Evolutionary conservation across 2,329 filamentous ascomycete genomes (phyloP).

Genomic region (Epichloe sylvatica): DNA sequence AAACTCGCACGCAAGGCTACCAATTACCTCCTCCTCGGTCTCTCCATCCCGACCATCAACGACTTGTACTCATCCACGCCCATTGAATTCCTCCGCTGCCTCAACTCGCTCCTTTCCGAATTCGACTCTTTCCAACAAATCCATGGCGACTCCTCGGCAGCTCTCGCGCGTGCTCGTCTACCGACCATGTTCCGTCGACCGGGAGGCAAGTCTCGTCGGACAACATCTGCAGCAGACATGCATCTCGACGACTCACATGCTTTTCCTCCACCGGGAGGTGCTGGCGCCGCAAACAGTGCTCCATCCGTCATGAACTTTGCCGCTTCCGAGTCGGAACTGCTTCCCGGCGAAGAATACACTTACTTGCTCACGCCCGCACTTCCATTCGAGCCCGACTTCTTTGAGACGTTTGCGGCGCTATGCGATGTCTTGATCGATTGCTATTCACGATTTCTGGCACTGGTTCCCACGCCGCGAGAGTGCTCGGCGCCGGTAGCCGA

Average conservation of each 20-base stretch:
- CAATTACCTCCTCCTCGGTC: slow-evolving; percentile 82
- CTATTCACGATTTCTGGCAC: slow-evolving; percentile 62
- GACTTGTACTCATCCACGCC: slow-evolving; percentile 73
- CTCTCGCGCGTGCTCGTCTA: slow-evolving; percentile 63
- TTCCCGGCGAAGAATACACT: slow-evolving; percentile 75
- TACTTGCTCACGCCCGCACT: slow-evolving; percentile 81
- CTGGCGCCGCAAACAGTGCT: slow-evolving; percentile 17
- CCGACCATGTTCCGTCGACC: slow-evolving; percentile 70
- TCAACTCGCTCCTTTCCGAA: slow-evolving; percentile 75
- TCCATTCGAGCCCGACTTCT: slow-evolving; percentile 94
- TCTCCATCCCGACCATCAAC: slow-evolving; percentile 78
- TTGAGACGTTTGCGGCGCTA: slow-evolving; percentile 87
- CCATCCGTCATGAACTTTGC: slow-evolving; percentile 41
- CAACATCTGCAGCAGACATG: slow-evolving; percentile 33
- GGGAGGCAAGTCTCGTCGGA: slow-evolving; percentile 42
- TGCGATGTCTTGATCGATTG: slow-evolving; percentile 92
- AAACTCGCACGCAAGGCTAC: slow-evolving; percentile 82
- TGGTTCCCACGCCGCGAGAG: slow-evolving; percentile 62
- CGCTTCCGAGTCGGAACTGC: slow-evolving; percentile 48
- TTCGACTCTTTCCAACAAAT: slow-evolving; percentile 89
- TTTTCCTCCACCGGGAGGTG: slow-evolving; percentile 12
- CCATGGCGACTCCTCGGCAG: slow-evolving; percentile 64
- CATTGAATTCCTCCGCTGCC: slow-evolving; percentile 71
- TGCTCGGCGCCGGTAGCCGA: slow-evolving; percentile 62
- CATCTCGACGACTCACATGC: slow-evolving; percentile 19